Conservation (phyloP, 2,329 filamentous ascomycete genomes). For the Cryphonectria carpinicola region DNA sequence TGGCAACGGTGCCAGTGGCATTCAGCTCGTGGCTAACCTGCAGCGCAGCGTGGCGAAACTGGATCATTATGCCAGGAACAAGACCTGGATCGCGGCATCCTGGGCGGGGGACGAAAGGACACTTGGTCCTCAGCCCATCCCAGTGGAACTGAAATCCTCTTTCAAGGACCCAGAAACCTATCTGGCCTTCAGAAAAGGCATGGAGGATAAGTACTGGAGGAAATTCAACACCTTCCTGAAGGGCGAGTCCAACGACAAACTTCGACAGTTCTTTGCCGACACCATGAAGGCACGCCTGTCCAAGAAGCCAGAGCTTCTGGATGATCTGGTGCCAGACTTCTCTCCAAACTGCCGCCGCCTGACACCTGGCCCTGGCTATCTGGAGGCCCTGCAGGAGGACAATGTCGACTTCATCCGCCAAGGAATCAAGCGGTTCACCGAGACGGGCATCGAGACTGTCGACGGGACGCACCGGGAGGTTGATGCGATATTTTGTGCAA, state of each 20-base stretch:
- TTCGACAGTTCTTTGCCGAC: conserved; percentile 51
- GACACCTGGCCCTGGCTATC: conserved; percentile 69
- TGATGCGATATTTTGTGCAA: conserved; percentile 70
- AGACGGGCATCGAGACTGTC: conserved; percentile 61
- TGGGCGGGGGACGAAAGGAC: conserved; percentile 61
- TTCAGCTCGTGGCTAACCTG: conserved; percentile 59
- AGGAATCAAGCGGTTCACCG: conserved; percentile 61
- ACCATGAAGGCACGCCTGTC: conserved; percentile 59
- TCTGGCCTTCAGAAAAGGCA: conserved; percentile 58
- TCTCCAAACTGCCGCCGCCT: conserved; percentile 66
- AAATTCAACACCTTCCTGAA: conserved; percentile 59
- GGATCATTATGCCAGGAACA: conserved; percentile 67
- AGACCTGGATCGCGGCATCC: conserved; percentile 69
- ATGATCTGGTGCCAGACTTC: conserved; percentile 64
- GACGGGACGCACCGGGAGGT: conserved; percentile 62
- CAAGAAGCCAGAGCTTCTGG: conserved; percentile 58
- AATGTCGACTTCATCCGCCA: conserved; percentile 66
- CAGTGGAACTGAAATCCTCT: conserved; percentile 54
- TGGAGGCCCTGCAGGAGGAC: conserved; percentile 64
- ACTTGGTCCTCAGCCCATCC: conserved; percentile 58
- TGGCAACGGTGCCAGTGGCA: conserved; percentile 65
- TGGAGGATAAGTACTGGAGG: conserved; percentile 66
- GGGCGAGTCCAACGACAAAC: conserved; percentile 49
- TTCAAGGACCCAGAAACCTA: conserved; percentile 66
- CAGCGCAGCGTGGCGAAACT: conserved; percentile 54